A percentile compares a stretch with the other conserved stretches of the same genome.
These are phyloP conservation scores for Pythium chondricola DNA, from an alignment of 352 stramenopile species.

Conservation along the genomic window DNA sequence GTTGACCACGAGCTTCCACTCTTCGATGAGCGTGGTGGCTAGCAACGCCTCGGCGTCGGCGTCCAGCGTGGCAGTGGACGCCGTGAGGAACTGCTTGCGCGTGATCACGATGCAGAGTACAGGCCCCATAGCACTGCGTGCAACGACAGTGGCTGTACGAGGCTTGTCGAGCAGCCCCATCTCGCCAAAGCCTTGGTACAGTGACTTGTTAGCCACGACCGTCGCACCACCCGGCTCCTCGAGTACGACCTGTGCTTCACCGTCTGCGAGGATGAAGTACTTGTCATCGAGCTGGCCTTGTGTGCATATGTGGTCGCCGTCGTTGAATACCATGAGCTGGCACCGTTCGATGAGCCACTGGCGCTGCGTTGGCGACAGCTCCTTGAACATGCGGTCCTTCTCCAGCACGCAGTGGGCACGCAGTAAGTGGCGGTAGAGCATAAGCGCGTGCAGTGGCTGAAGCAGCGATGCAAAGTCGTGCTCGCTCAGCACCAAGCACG, in stretches of 20 bases:
- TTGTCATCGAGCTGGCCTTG: constrained; percentile 51
- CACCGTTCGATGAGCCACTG: constrained; percentile 49
- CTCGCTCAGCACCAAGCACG: constrained; percentile 42
- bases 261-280: constrained; percentile 66
- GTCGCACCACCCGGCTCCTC: constrained; percentile 30
- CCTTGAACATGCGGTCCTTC: constrained; percentile 59
- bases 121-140: constrained; percentile 18
- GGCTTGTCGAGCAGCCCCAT: constrained; percentile 68
- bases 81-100: constrained; percentile 38
- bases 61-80: constrained; percentile 26
- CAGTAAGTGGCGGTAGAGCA: constrained; percentile 52
- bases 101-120: constrained; percentile 45
- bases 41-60: constrained; percentile 47
- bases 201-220: constrained; percentile 41
- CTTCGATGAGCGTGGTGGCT: constrained; percentile 56
- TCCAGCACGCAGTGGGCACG: constrained; percentile 47
- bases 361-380: constrained; percentile 29
- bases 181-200: constrained; percentile 71
- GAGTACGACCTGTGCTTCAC: constrained; percentile 48
- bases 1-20: constrained; percentile 61
- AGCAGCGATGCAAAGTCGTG: constrained; percentile 35
- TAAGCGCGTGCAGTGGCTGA: constrained; percentile 41
- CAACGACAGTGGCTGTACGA: constrained; percentile 43
- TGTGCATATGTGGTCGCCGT: constrained; percentile 41
- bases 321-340: constrained; percentile 32